Evolutionary conservation across 495 filamentous ascomycete species (phyloP).

Genomic region (Pyrenopolyporus hunteri): DNA sequence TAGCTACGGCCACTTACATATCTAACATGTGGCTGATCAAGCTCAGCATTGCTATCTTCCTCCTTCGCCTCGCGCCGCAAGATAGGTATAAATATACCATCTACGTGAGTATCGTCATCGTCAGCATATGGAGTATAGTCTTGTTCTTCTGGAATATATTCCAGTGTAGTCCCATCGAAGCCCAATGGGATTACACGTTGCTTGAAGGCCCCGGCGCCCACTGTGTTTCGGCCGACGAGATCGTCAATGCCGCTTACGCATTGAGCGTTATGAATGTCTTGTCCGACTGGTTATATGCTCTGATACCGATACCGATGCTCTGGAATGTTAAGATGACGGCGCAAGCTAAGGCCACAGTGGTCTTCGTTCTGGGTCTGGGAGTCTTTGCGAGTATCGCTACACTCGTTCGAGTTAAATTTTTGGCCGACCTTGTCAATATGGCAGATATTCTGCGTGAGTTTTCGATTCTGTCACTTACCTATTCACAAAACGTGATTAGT

Average conservation of each 20-base stretch:
- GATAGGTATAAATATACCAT: conserved; percentile 47
- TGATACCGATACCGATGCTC: conserved; percentile 53
- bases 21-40: conserved; percentile 55
- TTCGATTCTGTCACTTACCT: not conserved
- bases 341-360: conserved; percentile 48
- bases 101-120: conserved; percentile 41
- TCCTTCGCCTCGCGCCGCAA: conserved; percentile 46
- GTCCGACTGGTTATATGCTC: conserved; percentile 51
- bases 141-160: conserved; percentile 51
- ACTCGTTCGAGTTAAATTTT: conserved; percentile 47
- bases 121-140: conserved; percentile 46
- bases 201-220: conserved; percentile 34
- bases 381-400: conserved; percentile 52
- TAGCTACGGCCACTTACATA: conserved; percentile 48
- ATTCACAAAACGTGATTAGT: not conserved
- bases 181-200: conserved; percentile 51
- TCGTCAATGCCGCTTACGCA: conserved; percentile 49
- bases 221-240: conserved; percentile 43
- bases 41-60: conserved; percentile 51
- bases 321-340: conserved; percentile 49
- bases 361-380: conserved; percentile 46
- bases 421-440: conserved; percentile 44
- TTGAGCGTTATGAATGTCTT: conserved; percentile 49
- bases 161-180: conserved; percentile 19
- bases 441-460: conserved; percentile 46